A percentile compares a stretch with the other conserved stretches of the same genome.
Evolutionary conservation across 2,329 filamentous ascomycete species (phyloP).

Genomic region (Neopestalotiopsis rosae): DNA sequence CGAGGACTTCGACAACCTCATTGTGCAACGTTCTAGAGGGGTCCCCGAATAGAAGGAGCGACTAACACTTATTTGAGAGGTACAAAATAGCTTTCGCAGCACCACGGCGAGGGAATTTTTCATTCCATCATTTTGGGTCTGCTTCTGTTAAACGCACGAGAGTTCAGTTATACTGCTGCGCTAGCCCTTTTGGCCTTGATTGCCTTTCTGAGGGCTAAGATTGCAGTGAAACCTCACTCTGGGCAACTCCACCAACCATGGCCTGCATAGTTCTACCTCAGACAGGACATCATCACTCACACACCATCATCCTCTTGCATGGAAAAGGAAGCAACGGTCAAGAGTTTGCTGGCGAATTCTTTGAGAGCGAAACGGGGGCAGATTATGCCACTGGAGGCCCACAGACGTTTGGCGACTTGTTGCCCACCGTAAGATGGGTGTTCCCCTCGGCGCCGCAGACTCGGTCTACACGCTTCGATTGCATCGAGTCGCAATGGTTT

Average conservation of each 20-base stretch:
- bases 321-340: conserved; percentile 45
- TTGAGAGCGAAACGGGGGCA: conserved; percentile 39
- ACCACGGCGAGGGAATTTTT: too few species aligned
- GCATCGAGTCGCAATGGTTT: conserved; percentile 36
- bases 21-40: too few species aligned
- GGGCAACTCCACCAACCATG: background rate
- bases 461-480: conserved; percentile 28
- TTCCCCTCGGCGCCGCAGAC: conserved; percentile 31
- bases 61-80: too few species aligned
- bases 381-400: conserved; percentile 20
- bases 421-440: conserved; percentile 35
- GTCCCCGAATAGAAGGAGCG: too few species aligned
- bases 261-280: background rate
- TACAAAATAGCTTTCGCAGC: too few species aligned
- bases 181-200: too few species aligned
- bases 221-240: too few species aligned
- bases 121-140: too few species aligned
- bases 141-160: too few species aligned
- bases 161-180: too few species aligned
- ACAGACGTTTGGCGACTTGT: conserved; percentile 28
- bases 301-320: conserved; percentile 53
- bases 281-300: conserved; percentile 37
- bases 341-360: conserved; percentile 46
- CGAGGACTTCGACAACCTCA: too few species aligned
- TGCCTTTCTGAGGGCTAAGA: too few species aligned